phyloP scores from a whole-genome alignment of 2,329 filamentous ascomycete species.

The Pseudonectria foliicola region DNA sequence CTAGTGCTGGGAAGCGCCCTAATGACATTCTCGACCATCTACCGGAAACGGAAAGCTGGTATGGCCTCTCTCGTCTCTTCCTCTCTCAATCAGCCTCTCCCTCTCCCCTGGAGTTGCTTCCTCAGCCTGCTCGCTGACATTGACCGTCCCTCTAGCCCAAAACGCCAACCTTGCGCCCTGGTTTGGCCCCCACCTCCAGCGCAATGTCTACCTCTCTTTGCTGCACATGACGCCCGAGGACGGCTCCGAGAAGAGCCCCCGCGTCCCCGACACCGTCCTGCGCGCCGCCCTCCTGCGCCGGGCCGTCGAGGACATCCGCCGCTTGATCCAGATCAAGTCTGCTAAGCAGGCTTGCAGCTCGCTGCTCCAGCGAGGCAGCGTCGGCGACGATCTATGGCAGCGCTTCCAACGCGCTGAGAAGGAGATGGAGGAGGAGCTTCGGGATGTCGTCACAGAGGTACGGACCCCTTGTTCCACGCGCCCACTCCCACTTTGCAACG shows the following conservation, averaged over 20 bases:
- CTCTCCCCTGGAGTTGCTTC: no score
- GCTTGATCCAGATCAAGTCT: conserved; percentile 80
- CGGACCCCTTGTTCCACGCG: conserved; percentile 14
- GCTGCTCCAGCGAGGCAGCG: conserved; percentile 80
- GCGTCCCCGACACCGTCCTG: conserved; percentile 75
- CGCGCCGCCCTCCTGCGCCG: conserved; percentile 83
- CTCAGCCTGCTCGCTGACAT: conserved; percentile 2
- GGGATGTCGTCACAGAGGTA: conserved; percentile 91
- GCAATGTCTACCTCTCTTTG: conserved; percentile 90
- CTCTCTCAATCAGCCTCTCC: no score
- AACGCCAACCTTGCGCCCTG: conserved; percentile 84
- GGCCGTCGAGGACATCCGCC: conserved; percentile 86
- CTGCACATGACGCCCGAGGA: conserved; percentile 66
- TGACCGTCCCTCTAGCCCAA: conserved; percentile 47
- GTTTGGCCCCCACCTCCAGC: conserved; percentile 86
- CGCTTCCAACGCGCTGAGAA: conserved; percentile 87
- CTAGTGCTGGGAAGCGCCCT: conserved; percentile 80
- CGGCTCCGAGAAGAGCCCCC: conserved; percentile 58
- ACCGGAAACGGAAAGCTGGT: conserved; percentile 86
- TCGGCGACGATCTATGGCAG: conserved; percentile 95
- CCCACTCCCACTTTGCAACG: conserved; percentile 1
- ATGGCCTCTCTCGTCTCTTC: conserved; percentile 21
- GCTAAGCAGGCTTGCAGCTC: conserved; percentile 82
- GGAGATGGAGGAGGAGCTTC: conserved; percentile 93
- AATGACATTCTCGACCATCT: conserved; percentile 85